phyloP scores from a whole-genome alignment of 2,329 filamentous ascomycete species.

The Chaetomium sp. region DNA sequence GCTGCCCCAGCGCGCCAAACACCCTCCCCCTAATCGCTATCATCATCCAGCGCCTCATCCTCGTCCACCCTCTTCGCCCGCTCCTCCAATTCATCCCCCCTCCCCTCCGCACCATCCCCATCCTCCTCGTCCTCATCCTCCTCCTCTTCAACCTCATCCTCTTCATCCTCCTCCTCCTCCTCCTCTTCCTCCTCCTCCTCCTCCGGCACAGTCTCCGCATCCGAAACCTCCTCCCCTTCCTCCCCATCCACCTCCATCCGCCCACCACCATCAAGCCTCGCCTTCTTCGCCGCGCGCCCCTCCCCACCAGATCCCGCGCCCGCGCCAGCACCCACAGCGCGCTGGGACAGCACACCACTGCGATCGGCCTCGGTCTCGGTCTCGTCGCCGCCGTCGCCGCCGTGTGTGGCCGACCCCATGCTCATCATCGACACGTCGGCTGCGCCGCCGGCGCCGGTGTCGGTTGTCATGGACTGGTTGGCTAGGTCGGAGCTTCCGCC shows the following conservation, averaged over 20 bases:
- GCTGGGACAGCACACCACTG: slow-evolving; percentile 11
- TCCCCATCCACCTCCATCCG: slow-evolving; percentile 52
- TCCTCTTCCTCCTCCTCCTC: slow-evolving; percentile 48
- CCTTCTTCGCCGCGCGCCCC: slow-evolving; percentile 44
- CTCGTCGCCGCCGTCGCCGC: slow-evolving; percentile 25
- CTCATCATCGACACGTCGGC: slow-evolving; percentile 39
- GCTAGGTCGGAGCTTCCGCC: slow-evolving; percentile 27
- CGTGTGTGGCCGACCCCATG: slow-evolving; percentile 40
- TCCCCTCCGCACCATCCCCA: slow-evolving; percentile 59
- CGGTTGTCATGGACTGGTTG: slow-evolving; percentile 16
- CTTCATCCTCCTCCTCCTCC: slow-evolving; percentile 47
- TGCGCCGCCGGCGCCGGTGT: slow-evolving; percentile 34
- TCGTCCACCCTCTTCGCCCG: slow-evolving; percentile 46
- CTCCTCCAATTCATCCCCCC: slow-evolving; percentile 46
- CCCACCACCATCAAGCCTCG: slow-evolving; percentile 43
- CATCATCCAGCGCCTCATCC: slow-evolving; percentile 65
- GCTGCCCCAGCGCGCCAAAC: no score
- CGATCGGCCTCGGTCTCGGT: slow-evolving; percentile 24
- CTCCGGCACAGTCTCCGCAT: slow-evolving; percentile 53
- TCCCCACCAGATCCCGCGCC: slow-evolving; percentile 17
- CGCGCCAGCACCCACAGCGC: not conserved
- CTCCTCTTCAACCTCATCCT: slow-evolving; percentile 55
- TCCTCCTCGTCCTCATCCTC: slow-evolving; percentile 64
- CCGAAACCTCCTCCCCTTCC: slow-evolving; percentile 49
- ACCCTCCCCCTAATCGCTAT: slow-evolving; percentile 53